Conservation (phyloP, 805 yeast species). For the Sugiyamaella floridensis region DNA sequence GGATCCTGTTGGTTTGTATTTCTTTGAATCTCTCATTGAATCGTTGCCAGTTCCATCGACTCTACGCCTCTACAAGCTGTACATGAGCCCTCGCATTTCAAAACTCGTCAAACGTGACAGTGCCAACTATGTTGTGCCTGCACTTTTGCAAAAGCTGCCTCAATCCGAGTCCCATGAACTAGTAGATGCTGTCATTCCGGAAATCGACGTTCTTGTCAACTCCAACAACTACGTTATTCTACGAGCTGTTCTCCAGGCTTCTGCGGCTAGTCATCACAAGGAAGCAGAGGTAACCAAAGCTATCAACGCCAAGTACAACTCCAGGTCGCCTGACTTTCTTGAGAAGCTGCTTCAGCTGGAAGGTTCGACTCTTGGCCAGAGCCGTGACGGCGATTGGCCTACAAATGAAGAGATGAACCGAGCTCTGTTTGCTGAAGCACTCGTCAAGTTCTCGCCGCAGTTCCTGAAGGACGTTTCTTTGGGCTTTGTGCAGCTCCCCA, state of each 20-base stretch:
- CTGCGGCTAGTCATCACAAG: constrained; percentile 10
- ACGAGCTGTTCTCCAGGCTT: constrained; percentile 16
- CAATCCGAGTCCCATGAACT: constrained; percentile 47
- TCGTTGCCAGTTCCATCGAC: constrained; percentile 61
- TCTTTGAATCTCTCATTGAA: constrained; percentile 64
- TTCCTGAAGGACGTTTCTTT: constrained; percentile 50
- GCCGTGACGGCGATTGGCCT: constrained; percentile 77
- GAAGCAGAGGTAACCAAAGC: constrained; percentile 12
- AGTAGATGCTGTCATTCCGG: constrained; percentile 21
- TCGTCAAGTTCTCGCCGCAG: constrained; percentile 59
- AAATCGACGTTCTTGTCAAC: constrained; percentile 20
- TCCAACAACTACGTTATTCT: constrained; percentile 15
- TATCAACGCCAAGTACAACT: constrained; percentile 23
- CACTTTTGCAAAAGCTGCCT: constrained; percentile 57
- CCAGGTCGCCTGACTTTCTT: constrained; percentile 38
- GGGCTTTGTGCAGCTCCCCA: constrained; percentile 52
- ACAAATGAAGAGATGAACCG: constrained; percentile 83
- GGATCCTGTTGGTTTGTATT: constrained; percentile 91
- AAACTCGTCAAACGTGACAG: constrained; percentile 74
- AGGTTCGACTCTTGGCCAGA: constrained; percentile 71
- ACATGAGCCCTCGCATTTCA: constrained; percentile 67
- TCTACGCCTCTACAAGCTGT: constrained; percentile 59
- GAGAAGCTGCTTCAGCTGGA: constrained; percentile 62
- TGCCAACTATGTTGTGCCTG: constrained; percentile 77
- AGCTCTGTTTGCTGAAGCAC: constrained; percentile 62